phyloP scores from a whole-genome alignment of 768 basidiomycete genomes.

The Tylopilus sp. region DNA sequence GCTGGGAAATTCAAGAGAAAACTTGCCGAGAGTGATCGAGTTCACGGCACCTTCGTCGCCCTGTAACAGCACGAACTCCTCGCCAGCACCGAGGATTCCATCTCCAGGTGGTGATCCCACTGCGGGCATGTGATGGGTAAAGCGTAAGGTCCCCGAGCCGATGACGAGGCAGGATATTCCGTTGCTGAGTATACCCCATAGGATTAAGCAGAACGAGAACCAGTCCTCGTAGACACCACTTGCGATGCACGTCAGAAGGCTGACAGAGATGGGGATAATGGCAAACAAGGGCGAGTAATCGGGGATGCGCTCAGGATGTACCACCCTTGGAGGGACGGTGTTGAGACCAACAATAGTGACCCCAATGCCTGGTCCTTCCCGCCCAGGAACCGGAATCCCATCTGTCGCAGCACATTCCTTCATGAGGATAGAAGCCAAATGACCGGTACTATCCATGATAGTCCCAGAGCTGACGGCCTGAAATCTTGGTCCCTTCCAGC shows the following conservation, averaged over 20 bases:
- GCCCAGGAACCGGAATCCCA: neutral
- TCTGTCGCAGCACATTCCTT: neutral
- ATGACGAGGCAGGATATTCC: conserved; percentile 25
- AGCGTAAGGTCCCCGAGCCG: conserved; percentile 16
- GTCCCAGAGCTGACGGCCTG: conserved; percentile 5
- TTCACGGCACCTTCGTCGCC: conserved; percentile 20
- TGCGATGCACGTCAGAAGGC: conserved; percentile 13
- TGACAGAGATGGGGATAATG: conserved; percentile 17
- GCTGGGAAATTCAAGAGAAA: conserved; percentile 3
- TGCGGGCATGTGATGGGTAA: conserved; percentile 17
- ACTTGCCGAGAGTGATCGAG: conserved; percentile 23
- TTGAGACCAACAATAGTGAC: conserved; percentile 1
- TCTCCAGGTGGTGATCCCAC: conserved; percentile 21
- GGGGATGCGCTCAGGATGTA: neutral
- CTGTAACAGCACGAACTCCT: conserved; percentile 4
- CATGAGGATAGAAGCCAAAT: conserved; percentile 5
- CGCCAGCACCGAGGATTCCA: conserved; percentile 16
- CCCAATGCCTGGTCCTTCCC: neutral
- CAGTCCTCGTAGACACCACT: conserved; percentile 24
- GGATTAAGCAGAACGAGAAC: conserved; percentile 26
- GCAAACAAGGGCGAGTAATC: conserved; percentile 6
- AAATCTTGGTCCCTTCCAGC: neutral
- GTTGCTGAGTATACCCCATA: conserved; percentile 27
- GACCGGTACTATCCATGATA: conserved; percentile 7
- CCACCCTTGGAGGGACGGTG: neutral